A percentile compares a stretch with the other conserved stretches of the same genome.
Evolutionary conservation across 352 stramenopile genomes (phyloP).

Genomic region (Pythium sp.): DNA sequence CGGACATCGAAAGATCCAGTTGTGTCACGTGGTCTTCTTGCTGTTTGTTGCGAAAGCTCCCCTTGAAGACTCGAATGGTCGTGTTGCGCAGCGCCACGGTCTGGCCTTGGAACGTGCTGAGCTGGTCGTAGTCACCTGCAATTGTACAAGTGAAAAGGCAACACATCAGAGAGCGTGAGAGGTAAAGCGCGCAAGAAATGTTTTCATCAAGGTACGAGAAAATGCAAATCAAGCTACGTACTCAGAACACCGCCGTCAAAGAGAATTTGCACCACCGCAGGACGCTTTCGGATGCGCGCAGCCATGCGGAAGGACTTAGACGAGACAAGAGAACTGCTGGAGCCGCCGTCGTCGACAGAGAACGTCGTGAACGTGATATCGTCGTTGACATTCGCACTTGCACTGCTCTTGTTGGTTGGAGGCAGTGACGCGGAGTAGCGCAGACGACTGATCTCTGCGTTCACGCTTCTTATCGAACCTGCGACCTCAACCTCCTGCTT

Average conservation of each 20-base stretch:
- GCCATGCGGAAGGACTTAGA: not conserved
- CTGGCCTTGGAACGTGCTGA: not conserved
- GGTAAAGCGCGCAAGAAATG: not conserved
- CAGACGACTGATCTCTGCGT: constrained; percentile 9
- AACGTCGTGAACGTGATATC: constrained; percentile 9
- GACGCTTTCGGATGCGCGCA: constrained; percentile 6
- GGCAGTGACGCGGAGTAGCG: constrained; percentile 2
- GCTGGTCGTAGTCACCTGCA: constrained; percentile 3
- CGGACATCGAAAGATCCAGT: constrained; percentile 13
- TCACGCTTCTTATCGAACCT: constrained; percentile 5
- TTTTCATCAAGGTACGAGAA: not conserved
- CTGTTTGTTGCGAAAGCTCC: not conserved
- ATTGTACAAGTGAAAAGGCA: not conserved
- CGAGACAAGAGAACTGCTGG: not conserved
- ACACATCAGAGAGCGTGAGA: not conserved
- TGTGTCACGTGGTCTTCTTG: not conserved
- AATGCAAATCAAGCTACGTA: not conserved
- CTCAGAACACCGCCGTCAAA: not conserved
- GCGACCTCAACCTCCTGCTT: constrained; percentile 8
- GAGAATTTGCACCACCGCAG: constrained; percentile 1
- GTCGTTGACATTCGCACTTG: not conserved
- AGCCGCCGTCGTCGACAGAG: not conserved
- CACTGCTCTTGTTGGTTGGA: not conserved
- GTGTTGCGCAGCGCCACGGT: constrained; percentile 7
- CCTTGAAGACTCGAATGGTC: constrained; percentile 4